These are phyloP conservation scores for Globisporangium megalacanthum DNA, from an alignment of 352 stramenopile genomes.

Conservation along the genomic window DNA sequence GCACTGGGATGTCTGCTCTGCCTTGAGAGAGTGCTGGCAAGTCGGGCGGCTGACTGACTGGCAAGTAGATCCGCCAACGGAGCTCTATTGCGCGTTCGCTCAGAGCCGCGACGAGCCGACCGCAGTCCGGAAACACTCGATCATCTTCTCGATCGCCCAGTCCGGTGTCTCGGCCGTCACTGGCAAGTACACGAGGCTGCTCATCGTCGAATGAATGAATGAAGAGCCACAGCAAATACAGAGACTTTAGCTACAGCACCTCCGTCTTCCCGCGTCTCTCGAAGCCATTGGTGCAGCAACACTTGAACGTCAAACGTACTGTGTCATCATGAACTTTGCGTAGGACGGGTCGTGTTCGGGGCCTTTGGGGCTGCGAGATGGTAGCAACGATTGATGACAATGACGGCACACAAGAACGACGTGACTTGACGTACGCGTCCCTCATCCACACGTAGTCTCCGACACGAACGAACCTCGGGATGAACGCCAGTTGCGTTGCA, in stretches of 20 bases:
- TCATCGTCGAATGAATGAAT: neutral
- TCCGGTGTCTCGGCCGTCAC: conserved; percentile 71
- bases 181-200: conserved; percentile 70
- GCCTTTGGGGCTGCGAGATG: conserved; percentile 30
- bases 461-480: conserved; percentile 42
- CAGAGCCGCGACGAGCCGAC: conserved; percentile 29
- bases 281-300: neutral
- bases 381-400: neutral
- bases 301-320: conserved; percentile 25
- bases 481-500: conserved; percentile 62
- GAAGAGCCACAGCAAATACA: neutral
- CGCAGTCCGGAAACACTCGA: conserved; percentile 47
- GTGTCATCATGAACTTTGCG: conserved; percentile 71
- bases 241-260: neutral
- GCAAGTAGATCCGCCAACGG: too few species aligned
- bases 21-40: neutral
- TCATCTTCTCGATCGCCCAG: conserved; percentile 79
- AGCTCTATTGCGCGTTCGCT: neutral
- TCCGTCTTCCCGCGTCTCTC: neutral
- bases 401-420: neutral
- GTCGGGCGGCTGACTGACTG: too few species aligned
- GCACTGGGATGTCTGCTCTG: neutral
- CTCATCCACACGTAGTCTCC: neutral
- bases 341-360: conserved; percentile 44
- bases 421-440: neutral